Base-by-base conservation (phyloP, 345 rosid species). In the Salix viminalis region DNA sequence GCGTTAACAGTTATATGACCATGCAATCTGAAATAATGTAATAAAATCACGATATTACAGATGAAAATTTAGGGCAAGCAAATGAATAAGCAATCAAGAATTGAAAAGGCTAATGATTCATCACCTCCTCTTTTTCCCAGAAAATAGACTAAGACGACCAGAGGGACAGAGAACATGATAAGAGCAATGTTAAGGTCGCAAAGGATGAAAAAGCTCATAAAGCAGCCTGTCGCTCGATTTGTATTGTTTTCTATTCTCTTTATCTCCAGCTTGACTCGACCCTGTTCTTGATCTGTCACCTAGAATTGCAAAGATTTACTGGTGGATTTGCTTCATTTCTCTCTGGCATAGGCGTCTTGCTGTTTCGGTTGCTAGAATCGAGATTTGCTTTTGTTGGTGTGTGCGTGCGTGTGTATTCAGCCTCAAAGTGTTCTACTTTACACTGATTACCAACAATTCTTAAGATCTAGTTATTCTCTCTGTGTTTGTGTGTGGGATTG, bases 101-200 rank as follows among this genome's bases (percentile, higher is more conserved):
- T 32, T 32, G 34, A 32, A 32, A 32, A 32, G 34, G 34, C 34
- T 32, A 4, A 32, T 32, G 34, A 32, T 32, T 32, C 34, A 32
- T 32, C 34, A 32, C 5, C 34, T 32, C 97, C 94, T 91, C 80
- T 28, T 70, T 86, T 85, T 87, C 73, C 97, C 93, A 2, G 94
- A 91, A 79, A 90, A 93, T 44, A 90, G 93, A 70, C 86, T 86
- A 66, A 91, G 85, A 18, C 92, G 92, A 42, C 85, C 85, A 6
- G 92, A 90, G 2, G 94, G 91, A 76, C 5, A 4, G 93, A 91
- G 83, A 91, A 93, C 96, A 91, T 90, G 79, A 89, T 82, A 73
- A 93, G 97, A 48, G 97, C 97, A 79, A 91, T 91, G 52, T 93
- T 96, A 44, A 93, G 89, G 74, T 91, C 96, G 7, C 96, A 89